Evolutionary conservation across 2,329 filamentous ascomycete genomes (phyloP).

Genomic region (Apiospora koreana): DNA sequence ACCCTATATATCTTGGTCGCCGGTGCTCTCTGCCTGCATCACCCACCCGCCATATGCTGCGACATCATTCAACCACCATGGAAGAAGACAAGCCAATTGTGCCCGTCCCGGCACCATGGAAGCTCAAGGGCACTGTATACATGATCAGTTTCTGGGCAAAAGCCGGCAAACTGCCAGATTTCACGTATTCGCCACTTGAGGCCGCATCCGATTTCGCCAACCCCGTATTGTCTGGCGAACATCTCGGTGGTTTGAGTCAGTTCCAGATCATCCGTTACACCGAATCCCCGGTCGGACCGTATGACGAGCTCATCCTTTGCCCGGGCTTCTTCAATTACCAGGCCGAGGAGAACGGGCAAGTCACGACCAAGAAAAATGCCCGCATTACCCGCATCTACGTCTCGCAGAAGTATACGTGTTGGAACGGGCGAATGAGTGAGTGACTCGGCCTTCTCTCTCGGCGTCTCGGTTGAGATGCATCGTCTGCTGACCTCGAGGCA

Average conservation of each 20-base stretch:
- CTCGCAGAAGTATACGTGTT: conserved; percentile 51
- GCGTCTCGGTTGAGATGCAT: background rate
- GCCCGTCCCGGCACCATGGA: conserved; percentile 42
- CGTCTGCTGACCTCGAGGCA: background rate
- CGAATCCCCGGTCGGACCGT: conserved; percentile 52
- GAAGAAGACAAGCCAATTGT: conserved; percentile 21
- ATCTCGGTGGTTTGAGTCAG: conserved; percentile 47
- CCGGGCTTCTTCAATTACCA: conserved; percentile 48
- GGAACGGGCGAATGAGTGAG: conserved; percentile 53
- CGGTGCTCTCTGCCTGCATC: background rate
- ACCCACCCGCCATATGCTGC: background rate
- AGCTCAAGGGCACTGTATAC: conserved; percentile 46
- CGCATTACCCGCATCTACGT: conserved; percentile 57
- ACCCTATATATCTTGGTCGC: background rate
- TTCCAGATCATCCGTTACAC: conserved; percentile 53
- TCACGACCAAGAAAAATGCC: conserved; percentile 35
- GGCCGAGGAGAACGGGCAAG: conserved; percentile 35
- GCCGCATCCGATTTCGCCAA: conserved; percentile 39
- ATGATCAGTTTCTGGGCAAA: conserved; percentile 43
- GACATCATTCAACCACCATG: background rate
- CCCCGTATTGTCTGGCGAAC: conserved; percentile 32
- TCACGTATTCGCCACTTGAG: conserved; percentile 51
- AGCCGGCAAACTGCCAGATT: conserved; percentile 34
- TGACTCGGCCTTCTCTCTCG: conserved; percentile 8
- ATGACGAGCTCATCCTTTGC: conserved; percentile 52